These are phyloP conservation scores for Boletus patriciae DNA, from an alignment of 768 basidiomycete species.

Conservation along the genomic window DNA sequence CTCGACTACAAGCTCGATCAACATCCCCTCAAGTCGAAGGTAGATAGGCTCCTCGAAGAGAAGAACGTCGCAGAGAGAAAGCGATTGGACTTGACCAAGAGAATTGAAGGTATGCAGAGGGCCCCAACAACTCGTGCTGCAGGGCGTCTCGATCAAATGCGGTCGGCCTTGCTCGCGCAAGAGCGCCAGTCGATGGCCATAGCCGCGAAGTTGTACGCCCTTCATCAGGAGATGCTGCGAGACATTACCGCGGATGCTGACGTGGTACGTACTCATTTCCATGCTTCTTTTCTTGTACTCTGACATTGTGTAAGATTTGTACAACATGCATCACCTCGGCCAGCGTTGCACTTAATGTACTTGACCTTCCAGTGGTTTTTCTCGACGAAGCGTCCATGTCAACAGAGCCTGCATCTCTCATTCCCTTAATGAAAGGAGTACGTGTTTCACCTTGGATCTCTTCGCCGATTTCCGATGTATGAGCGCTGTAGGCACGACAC, in stretches of 20 bases:
- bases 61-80: constrained; percentile 34
- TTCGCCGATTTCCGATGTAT: constrained; percentile 12
- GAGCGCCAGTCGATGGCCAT: constrained; percentile 35
- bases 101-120: constrained; percentile 21
- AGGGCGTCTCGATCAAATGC: constrained; percentile 33
- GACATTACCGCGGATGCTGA: constrained; percentile 67
- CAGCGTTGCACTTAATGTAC: constrained; percentile 58
- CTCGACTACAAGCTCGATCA: constrained; percentile 61
- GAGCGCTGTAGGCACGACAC: constrained; percentile 62
- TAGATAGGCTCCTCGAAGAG: constrained; percentile 43
- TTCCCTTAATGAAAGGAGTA: constrained; percentile 94
- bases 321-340: constrained; percentile 86
- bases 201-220: constrained; percentile 48
- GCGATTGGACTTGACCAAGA: constrained; percentile 26
- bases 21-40: constrained; percentile 54
- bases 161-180: constrained; percentile 20
- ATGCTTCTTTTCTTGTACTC: not conserved
- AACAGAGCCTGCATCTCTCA: constrained; percentile 87
- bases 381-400: constrained; percentile 97
- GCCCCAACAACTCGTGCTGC: constrained; percentile 13
- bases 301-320: constrained; percentile 58
- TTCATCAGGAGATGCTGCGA: constrained; percentile 61
- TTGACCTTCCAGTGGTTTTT: constrained; percentile 92
- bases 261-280: constrained; percentile 53
- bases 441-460: constrained; percentile 34